phyloP scores from a whole-genome alignment of 2,329 filamentous ascomycete genomes.

The Fusarium marasasianum region DNA sequence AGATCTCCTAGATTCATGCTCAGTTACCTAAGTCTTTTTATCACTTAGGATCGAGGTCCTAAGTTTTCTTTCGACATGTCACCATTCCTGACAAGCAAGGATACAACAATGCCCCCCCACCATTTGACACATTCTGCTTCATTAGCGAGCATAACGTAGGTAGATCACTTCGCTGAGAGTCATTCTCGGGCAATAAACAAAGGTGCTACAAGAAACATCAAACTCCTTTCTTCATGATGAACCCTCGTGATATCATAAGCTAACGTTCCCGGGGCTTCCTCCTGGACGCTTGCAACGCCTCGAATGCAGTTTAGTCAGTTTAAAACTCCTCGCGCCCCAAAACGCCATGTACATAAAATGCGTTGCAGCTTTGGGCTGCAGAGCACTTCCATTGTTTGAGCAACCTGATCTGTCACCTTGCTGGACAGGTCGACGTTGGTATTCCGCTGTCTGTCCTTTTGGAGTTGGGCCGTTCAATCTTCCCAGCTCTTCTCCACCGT shows the following conservation, averaged over 20 bases:
- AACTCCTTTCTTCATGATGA: constrained; percentile 41
- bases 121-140: background rate
- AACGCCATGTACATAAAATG: constrained; percentile 44
- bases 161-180: background rate
- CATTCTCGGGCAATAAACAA: background rate
- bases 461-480: constrained; percentile 63
- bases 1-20: too few species aligned
- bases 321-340: constrained; percentile 45
- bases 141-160: background rate
- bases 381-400: constrained; percentile 11
- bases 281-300: constrained; percentile 39
- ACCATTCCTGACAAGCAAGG: constrained; percentile 15
- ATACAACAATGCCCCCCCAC: background rate
- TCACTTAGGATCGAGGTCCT: too few species aligned
- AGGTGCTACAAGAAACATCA: constrained; percentile 25
- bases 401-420: constrained; percentile 23
- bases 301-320: constrained; percentile 45
- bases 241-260: constrained; percentile 40
- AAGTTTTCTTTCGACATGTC: background rate
- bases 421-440: constrained; percentile 35
- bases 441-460: constrained; percentile 31
- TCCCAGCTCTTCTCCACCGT: constrained; percentile 99
- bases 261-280: constrained; percentile 32
- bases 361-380: background rate
- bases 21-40: too few species aligned